Percentiles rank a stretch among this genome's conserved stretches.
Evolutionary conservation across 192 early-diverging fungal genomes (phyloP).

Genomic region (Coemansia sp.): DNA sequence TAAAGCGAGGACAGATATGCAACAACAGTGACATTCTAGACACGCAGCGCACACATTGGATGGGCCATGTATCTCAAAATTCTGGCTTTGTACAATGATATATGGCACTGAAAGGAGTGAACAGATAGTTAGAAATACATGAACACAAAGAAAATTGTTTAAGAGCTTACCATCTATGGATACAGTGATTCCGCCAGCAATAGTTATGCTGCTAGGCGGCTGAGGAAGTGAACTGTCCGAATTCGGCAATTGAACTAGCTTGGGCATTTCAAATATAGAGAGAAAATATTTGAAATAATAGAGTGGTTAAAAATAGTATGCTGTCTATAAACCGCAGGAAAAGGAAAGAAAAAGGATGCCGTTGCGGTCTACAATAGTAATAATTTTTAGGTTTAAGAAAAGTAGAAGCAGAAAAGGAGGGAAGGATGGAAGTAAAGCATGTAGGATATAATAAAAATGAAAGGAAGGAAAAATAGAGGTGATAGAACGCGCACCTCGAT

Average conservation of each 20-base stretch:
- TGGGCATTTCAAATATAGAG: conserved; percentile 32
- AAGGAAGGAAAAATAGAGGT: conserved; percentile 10
- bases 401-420: conserved; percentile 8
- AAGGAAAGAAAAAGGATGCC: conserved; percentile 2
- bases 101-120: not conserved
- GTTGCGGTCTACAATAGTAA: conserved; percentile 3
- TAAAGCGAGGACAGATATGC: not conserved
- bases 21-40: not conserved
- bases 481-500: conserved; percentile 3
- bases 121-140: not conserved
- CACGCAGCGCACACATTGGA: not conserved
- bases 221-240: conserved; percentile 38
- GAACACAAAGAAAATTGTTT: not conserved
- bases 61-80: not conserved
- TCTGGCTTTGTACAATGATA: not conserved
- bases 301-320: not conserved
- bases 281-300: not conserved
- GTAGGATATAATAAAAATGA: conserved; percentile 9
- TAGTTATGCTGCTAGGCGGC: conserved; percentile 33
- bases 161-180: conserved; percentile 43
- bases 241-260: conserved; percentile 30
- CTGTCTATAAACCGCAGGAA: not conserved
- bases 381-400: conserved; percentile 8
- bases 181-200: conserved; percentile 32
- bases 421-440: conserved; percentile 4